phyloP scores from a whole-genome alignment of 352 stramenopile species.

The Pythium periplocum region DNA sequence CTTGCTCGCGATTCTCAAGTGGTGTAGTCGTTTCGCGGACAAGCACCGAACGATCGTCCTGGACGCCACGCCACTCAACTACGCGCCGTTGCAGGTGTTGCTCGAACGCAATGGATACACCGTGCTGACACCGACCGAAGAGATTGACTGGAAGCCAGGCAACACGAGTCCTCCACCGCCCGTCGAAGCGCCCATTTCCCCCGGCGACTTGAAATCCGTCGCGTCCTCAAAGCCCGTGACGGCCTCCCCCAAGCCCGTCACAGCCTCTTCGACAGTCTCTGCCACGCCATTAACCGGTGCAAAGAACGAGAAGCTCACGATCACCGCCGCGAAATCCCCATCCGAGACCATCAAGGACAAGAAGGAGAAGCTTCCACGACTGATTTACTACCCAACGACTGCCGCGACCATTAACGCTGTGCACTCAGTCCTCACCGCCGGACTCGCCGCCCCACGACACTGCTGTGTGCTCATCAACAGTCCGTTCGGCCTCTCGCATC shows the following conservation, averaged over 20 bases:
- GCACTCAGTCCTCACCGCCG: constrained; percentile 40
- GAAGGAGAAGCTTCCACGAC: constrained; percentile 34
- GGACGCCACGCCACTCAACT: constrained; percentile 54
- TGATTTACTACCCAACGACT: constrained; percentile 61
- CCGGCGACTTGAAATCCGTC: no score
- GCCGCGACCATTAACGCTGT: constrained; percentile 60
- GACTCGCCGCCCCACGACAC: constrained; percentile 33
- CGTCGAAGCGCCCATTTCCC: not conserved
- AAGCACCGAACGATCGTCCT: constrained; percentile 50
- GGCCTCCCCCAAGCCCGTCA: no score
- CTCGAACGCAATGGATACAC: constrained; percentile 41
- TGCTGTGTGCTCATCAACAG: constrained; percentile 67
- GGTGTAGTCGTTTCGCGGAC: constrained; percentile 43
- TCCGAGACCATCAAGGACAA: constrained; percentile 30
- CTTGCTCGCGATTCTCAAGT: constrained; percentile 49
- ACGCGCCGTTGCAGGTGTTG: constrained; percentile 29
- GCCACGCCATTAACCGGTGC: no score
- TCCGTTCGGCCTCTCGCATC: constrained; percentile 46
- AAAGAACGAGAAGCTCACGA: constrained; percentile 3
- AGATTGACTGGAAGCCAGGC: constrained; percentile 6
- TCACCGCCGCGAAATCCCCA: constrained; percentile 11
- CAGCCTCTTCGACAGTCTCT: no score
- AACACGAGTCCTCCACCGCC: constrained; percentile 7
- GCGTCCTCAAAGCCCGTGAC: no score
- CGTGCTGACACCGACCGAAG: constrained; percentile 37